Evolutionary conservation across 2,329 filamentous ascomycete genomes (phyloP).

Genomic region (Aspergillus novofumigatus): DNA sequence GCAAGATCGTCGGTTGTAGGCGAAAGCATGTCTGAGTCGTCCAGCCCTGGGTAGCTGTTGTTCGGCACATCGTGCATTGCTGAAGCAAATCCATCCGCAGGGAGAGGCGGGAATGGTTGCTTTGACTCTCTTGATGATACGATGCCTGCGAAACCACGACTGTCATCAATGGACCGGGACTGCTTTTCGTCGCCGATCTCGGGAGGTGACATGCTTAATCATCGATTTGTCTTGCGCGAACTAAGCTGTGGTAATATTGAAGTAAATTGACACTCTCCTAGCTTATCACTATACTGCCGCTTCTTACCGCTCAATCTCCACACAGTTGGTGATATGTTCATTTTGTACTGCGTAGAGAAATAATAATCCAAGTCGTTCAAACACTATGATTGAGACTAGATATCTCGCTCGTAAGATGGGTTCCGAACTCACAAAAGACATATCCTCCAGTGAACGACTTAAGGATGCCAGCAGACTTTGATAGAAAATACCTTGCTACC

Average conservation of each 20-base stretch:
- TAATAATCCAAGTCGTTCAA: not conserved
- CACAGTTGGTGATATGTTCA: not conserved
- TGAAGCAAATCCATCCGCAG: slow-evolving; percentile 21
- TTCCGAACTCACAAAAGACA: not conserved
- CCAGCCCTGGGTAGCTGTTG: slow-evolving; percentile 19
- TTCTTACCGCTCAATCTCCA: slow-evolving; percentile 6
- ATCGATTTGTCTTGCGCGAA: not conserved
- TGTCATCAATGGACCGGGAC: slow-evolving; percentile 2
- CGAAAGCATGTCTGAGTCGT: slow-evolving; percentile 26
- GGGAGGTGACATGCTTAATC: slow-evolving; percentile 11
- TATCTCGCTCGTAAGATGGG: not conserved
- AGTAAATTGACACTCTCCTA: not conserved
- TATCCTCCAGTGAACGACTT: not conserved
- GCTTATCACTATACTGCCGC: slow-evolving; percentile 9
- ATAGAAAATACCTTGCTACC: not conserved
- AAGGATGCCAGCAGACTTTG: not conserved
- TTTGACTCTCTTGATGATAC: slow-evolving; percentile 24
- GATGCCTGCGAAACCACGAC: slow-evolving; percentile 1
- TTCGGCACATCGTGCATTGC: slow-evolving; percentile 8
- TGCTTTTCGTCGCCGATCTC: slow-evolving; percentile 3
- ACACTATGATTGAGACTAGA: not conserved
- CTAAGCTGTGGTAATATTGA: not conserved
- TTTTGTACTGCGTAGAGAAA: not conserved
- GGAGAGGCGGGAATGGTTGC: slow-evolving; percentile 31
- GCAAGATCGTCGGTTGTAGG: slow-evolving; percentile 26